phyloP scores from a whole-genome alignment of 208 protist species.

The Naegleria fowleri region DNA sequence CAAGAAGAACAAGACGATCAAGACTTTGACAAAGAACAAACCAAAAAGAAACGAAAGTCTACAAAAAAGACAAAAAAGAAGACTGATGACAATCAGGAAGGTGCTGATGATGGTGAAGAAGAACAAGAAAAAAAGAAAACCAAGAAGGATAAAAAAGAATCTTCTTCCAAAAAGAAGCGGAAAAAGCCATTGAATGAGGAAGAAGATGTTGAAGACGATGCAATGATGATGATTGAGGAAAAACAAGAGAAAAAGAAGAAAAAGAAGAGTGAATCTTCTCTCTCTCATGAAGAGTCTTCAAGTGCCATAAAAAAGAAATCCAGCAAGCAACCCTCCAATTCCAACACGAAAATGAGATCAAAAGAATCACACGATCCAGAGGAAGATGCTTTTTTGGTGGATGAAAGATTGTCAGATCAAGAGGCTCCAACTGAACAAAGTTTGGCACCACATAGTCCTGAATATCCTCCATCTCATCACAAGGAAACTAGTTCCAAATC shows the following conservation, averaged over 20 bases:
- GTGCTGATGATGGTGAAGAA: neutral
- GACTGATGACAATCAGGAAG: neutral
- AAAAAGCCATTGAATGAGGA: neutral
- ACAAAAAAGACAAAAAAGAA: neutral
- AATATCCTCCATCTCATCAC: neutral
- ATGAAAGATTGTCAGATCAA: neutral
- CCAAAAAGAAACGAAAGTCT: neutral
- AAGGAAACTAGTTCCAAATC: neutral
- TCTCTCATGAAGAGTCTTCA: neutral
- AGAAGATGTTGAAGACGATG: neutral
- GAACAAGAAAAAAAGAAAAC: neutral
- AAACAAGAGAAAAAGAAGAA: constrained; percentile 10
- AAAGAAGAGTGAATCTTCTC: constrained; percentile 10
- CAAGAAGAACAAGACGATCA: neutral
- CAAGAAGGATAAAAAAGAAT: neutral
- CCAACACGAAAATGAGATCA: too few species aligned
- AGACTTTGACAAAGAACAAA: neutral
- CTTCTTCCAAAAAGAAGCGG: neutral
- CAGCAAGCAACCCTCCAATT: too few species aligned
- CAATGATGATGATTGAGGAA: neutral
- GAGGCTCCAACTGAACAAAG: neutral
- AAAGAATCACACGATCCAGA: too few species aligned
- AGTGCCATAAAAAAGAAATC: neutral
- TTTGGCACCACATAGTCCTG: neutral
- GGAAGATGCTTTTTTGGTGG: neutral